Conservation (phyloP, 2,329 filamentous ascomycete genomes). For the Ophiostoma angusticollis region DNA sequence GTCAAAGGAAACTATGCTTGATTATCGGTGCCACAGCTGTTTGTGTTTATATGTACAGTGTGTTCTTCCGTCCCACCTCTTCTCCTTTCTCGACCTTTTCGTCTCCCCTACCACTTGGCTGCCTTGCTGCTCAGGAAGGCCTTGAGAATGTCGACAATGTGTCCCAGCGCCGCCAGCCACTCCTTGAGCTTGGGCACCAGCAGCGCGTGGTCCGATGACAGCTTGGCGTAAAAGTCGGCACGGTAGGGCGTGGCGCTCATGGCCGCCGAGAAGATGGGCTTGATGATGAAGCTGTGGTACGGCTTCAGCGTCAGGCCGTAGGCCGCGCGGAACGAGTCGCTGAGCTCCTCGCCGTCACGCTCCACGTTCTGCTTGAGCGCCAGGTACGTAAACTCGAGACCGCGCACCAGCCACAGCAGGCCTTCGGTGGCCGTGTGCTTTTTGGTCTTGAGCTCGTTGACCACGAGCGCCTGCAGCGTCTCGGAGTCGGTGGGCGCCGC, state of each 20-base stretch:
- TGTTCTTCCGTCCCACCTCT: no score
- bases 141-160: slow-evolving; percentile 64
- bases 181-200: slow-evolving; percentile 50
- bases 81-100: no score
- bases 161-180: slow-evolving; percentile 69
- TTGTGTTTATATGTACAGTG: no score
- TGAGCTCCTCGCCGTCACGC: slow-evolving; percentile 60
- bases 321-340: slow-evolving; percentile 72
- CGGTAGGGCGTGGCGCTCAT: slow-evolving; percentile 91
- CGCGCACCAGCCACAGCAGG: slow-evolving; percentile 78
- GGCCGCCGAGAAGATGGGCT: slow-evolving; percentile 83
- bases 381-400: slow-evolving; percentile 84
- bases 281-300: slow-evolving; percentile 78
- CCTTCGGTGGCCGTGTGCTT: slow-evolving; percentile 84
- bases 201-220: slow-evolving; percentile 54
- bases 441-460: slow-evolving; percentile 80
- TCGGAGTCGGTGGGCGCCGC: slow-evolving; percentile 67
- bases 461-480: slow-evolving; percentile 72
- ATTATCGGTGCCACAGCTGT: no score
- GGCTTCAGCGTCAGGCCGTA: slow-evolving; percentile 83
- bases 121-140: slow-evolving; percentile 42
- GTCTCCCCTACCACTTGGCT: slow-evolving; percentile 43
- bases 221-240: slow-evolving; percentile 82
- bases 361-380: slow-evolving; percentile 66
- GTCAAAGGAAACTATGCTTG: no score